Evolutionary conservation across 2,329 filamentous ascomycete genomes (phyloP).

Genomic region (Pseudopithomyces chartarum): DNA sequence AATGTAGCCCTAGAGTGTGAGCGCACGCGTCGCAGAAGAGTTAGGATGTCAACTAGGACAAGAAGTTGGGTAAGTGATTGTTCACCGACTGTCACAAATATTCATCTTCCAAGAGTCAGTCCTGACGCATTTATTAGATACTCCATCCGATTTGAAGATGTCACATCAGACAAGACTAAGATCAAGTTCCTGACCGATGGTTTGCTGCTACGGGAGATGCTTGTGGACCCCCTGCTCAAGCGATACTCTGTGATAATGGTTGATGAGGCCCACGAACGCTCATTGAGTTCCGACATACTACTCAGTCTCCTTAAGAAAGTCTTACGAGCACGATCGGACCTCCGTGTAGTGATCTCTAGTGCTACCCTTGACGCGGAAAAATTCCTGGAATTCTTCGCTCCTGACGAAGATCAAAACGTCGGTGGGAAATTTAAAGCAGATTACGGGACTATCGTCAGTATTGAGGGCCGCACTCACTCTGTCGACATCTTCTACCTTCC

Average conservation of each 20-base stretch:
- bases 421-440: conserved; percentile 48
- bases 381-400: conserved; percentile 78
- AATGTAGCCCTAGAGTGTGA: conserved; percentile 63
- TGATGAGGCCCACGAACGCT: conserved; percentile 94
- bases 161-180: conserved; percentile 79
- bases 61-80: conserved; percentile 62
- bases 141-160: conserved; percentile 89
- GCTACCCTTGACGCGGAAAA: conserved; percentile 90
- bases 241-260: conserved; percentile 97
- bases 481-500: conserved; percentile 86
- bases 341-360: conserved; percentile 89
- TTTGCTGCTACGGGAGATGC: conserved; percentile 84
- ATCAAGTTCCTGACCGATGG: conserved; percentile 98
- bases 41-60: conserved; percentile 84
- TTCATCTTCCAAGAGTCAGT: not conserved
- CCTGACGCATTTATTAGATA: conserved; percentile 53
- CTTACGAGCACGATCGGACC: conserved; percentile 73
- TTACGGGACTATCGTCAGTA: conserved; percentile 72
- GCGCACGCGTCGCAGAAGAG: conserved; percentile 87
- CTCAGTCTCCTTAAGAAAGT: conserved; percentile 93
- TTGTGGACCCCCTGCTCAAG: conserved; percentile 88
- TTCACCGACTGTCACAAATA: not conserved
- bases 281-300: conserved; percentile 88
- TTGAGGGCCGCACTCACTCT: conserved; percentile 87
- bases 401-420: conserved; percentile 47